phyloP scores from a whole-genome alignment of 2,329 filamentous ascomycete species.

The Aspergillus caelatus region DNA sequence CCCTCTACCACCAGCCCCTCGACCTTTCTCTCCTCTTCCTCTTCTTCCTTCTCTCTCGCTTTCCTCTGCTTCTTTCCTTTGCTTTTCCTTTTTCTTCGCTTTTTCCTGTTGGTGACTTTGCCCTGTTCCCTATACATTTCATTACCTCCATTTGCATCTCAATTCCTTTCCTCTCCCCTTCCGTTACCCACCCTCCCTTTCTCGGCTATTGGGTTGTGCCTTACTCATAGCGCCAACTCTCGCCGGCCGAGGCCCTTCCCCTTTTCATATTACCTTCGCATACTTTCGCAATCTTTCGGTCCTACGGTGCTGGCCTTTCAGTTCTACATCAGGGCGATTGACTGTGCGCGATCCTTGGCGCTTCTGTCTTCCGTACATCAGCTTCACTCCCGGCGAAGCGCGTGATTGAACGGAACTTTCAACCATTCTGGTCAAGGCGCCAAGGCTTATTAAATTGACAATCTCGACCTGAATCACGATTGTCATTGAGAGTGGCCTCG shows the following conservation, averaged over 20 bases:
- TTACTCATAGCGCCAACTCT: background rate
- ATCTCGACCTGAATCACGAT: background rate
- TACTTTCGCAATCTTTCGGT: background rate
- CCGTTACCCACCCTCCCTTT: constrained; percentile 10
- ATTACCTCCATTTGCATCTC: constrained; percentile 11
- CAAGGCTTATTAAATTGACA: background rate
- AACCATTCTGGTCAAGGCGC: background rate
- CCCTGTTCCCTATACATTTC: constrained; percentile 9
- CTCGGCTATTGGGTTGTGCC: constrained; percentile 8
- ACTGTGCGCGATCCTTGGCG: constrained; percentile 6
- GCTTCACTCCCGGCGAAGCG: background rate
- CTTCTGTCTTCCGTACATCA: background rate
- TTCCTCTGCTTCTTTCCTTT: constrained; percentile 15
- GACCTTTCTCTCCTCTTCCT: constrained; percentile 24
- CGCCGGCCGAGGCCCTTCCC: background rate
- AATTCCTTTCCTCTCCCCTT: constrained; percentile 12
- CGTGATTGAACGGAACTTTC: background rate
- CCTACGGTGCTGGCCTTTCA: background rate
- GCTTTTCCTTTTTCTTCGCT: constrained; percentile 16
- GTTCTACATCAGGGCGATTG: constrained; percentile 5
- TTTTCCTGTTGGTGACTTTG: constrained; percentile 11
- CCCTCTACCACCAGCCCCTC: constrained; percentile 37
- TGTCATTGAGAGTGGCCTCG: background rate
- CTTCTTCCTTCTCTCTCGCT: constrained; percentile 16
- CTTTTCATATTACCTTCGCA: background rate